phyloP scores from a whole-genome alignment of 2,329 filamentous ascomycete genomes.

The Microthyrium microscopicum region DNA sequence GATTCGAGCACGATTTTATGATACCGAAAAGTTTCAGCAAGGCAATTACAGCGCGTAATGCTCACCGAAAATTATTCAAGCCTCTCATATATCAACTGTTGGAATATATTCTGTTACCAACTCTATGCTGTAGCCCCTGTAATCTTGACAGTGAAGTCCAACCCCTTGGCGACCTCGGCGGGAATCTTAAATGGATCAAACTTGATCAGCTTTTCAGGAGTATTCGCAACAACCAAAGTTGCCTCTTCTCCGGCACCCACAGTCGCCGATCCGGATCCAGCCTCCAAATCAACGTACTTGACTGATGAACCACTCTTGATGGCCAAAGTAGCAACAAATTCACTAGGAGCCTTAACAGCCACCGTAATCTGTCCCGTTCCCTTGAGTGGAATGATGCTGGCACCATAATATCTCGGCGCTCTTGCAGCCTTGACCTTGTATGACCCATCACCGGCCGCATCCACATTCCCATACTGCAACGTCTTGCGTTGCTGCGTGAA shows the following conservation, averaged over 20 bases:
- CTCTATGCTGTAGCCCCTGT: slow-evolving; percentile 12
- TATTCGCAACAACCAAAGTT: slow-evolving; percentile 32
- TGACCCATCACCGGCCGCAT: slow-evolving; percentile 18
- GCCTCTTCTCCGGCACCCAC: slow-evolving; percentile 26
- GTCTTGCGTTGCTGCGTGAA: slow-evolving; percentile 21
- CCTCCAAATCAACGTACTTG: slow-evolving; percentile 22
- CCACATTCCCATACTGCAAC: slow-evolving; percentile 28
- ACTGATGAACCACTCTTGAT: slow-evolving; percentile 19
- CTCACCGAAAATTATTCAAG: too few species aligned
- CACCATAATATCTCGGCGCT: slow-evolving; percentile 32
- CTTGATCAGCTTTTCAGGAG: slow-evolving; percentile 25
- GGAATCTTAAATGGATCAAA: slow-evolving; percentile 21
- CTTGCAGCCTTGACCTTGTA: slow-evolving; percentile 29
- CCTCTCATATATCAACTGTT: too few species aligned
- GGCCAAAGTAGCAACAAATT: slow-evolving; percentile 27
- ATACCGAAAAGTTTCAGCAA: slow-evolving; percentile 56
- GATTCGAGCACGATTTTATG: slow-evolving; percentile 69
- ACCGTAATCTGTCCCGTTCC: slow-evolving; percentile 17
- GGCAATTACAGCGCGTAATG: too few species aligned
- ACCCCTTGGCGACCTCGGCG: slow-evolving; percentile 9
- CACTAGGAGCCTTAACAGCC: slow-evolving; percentile 18
- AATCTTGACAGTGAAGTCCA: slow-evolving; percentile 11
- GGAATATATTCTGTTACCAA: slow-evolving; percentile 1
- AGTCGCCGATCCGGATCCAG: slow-evolving; percentile 19
- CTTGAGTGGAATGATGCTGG: slow-evolving; percentile 31